Conservation (phyloP, 441 rosid genomes). For the Erodium moschatum region DNA sequence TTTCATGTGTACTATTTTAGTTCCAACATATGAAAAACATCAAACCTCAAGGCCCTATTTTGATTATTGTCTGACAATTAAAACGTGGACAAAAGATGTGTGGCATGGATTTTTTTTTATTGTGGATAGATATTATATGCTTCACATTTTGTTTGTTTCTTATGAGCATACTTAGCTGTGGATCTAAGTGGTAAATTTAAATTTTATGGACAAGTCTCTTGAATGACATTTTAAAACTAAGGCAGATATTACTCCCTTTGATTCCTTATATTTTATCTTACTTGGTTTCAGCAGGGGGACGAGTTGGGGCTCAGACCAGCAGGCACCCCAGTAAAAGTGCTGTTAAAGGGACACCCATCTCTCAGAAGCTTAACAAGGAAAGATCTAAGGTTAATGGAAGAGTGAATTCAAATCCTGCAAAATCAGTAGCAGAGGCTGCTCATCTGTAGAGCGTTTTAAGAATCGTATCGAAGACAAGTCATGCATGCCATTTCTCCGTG, state of each 20-base stretch:
- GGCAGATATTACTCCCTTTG: not conserved
- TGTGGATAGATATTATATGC: too few species aligned
- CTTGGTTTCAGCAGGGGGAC: conserved; percentile 30
- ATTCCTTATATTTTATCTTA: not conserved
- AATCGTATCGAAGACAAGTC: not conserved
- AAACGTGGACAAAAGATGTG: not conserved
- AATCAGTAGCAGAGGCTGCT: not conserved
- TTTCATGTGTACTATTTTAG: too few species aligned
- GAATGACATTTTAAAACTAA: not conserved
- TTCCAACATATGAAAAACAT: not conserved
- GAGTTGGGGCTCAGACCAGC: conserved; percentile 26
- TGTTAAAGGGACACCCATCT: conserved; percentile 19
- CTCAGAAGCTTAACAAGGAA: conserved; percentile 16
- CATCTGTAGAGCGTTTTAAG: not conserved
- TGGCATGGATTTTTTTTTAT: too few species aligned
- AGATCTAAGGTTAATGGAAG: conserved; percentile 7
- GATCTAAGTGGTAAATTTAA: not conserved
- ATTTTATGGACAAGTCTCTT: not conserved
- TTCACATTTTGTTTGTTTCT: too few species aligned
- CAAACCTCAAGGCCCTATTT: not conserved
- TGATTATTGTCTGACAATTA: not conserved
- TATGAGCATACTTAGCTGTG: not conserved
- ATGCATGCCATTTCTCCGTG: not conserved
- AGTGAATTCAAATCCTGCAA: not conserved
- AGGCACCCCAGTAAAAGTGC: conserved; percentile 29